Evolutionary conservation across 768 basidiomycete genomes (phyloP).

Genomic region (Pholiota conissans): DNA sequence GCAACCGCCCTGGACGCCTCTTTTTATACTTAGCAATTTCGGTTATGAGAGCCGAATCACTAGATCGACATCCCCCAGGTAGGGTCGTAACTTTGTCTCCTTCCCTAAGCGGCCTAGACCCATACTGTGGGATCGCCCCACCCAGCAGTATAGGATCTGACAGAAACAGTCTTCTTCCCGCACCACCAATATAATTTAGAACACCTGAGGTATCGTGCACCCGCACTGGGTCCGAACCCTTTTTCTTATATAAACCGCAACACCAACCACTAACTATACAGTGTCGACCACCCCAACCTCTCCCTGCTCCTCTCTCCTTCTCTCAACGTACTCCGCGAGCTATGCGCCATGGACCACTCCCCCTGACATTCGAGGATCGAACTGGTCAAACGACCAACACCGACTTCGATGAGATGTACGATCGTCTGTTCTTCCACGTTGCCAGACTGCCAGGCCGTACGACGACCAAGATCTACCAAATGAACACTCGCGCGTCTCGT

Average conservation of each 20-base stretch:
- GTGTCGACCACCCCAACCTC: not conserved
- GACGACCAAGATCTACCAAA: conserved; percentile 61
- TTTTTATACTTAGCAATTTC: conserved; percentile 9
- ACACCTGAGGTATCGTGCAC: conserved; percentile 15
- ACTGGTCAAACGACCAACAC: conserved; percentile 53
- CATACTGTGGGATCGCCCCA: conserved; percentile 16
- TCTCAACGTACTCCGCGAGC: not conserved
- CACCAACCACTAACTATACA: not conserved
- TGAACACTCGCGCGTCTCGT: conserved; percentile 63
- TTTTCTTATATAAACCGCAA: conserved; percentile 15
- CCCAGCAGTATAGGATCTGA: conserved; percentile 7
- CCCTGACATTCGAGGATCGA: conserved; percentile 68
- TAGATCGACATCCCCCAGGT: conserved; percentile 3
- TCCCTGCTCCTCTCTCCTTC: not conserved
- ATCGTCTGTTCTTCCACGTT: conserved; percentile 70
- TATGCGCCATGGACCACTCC: conserved; percentile 29
- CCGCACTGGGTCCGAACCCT: conserved; percentile 18
- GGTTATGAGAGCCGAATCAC: conserved; percentile 1
- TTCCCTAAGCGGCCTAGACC: conserved; percentile 11
- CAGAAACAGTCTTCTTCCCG: conserved; percentile 18
- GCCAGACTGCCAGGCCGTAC: conserved; percentile 44
- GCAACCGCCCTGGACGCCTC: conserved; percentile 11
- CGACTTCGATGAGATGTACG: conserved; percentile 80
- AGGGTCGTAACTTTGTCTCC: conserved; percentile 7
- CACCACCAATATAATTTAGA: conserved; percentile 15